phyloP scores from a whole-genome alignment of 176 grass and related monocot species.

The Dendrocalamus sinicus region DNA sequence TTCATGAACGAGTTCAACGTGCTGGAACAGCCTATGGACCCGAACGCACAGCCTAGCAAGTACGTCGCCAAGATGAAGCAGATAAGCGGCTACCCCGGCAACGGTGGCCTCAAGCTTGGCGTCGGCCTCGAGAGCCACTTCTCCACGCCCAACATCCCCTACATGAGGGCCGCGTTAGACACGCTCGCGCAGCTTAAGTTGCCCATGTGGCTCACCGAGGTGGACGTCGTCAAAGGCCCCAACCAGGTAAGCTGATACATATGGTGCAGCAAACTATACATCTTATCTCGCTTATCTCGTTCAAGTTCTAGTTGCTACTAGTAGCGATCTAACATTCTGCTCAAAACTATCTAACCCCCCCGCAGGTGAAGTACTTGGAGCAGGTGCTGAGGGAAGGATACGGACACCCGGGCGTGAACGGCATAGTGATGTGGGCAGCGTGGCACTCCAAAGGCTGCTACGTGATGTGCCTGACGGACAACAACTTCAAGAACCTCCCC shows the following conservation, averaged over 20 bases:
- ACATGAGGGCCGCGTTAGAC: conserved; percentile 70
- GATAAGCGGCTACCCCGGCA: conserved; percentile 51
- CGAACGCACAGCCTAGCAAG: conserved; percentile 38
- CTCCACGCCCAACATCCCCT: conserved; percentile 63
- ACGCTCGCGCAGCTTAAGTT: conserved; percentile 57
- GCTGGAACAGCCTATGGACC: conserved; percentile 62
- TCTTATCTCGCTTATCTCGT: too few relatives aligned
- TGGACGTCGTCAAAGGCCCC: conserved; percentile 52
- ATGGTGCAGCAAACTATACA: too few relatives aligned
- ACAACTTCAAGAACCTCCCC: conserved; percentile 73
- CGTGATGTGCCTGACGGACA: conserved; percentile 81
- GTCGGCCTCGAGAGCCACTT: conserved; percentile 89
- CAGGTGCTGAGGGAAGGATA: conserved; percentile 77
- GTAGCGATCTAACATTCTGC: too few relatives aligned
- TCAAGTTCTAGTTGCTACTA: neutral
- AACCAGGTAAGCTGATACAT: conserved; percentile 40
- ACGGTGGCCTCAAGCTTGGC: conserved; percentile 43
- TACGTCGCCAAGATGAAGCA: conserved; percentile 63
- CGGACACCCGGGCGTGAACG: conserved; percentile 65
- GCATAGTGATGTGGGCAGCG: conserved; percentile 80
- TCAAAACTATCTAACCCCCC: too few relatives aligned
- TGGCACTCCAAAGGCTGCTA: conserved; percentile 69
- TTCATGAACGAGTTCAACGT: conserved; percentile 92
- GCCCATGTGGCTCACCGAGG: conserved; percentile 94
- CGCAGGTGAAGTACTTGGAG: conserved; percentile 58